Evolutionary conservation across 2,329 filamentous ascomycete species (phyloP).

Genomic region (Nemania sp.): DNA sequence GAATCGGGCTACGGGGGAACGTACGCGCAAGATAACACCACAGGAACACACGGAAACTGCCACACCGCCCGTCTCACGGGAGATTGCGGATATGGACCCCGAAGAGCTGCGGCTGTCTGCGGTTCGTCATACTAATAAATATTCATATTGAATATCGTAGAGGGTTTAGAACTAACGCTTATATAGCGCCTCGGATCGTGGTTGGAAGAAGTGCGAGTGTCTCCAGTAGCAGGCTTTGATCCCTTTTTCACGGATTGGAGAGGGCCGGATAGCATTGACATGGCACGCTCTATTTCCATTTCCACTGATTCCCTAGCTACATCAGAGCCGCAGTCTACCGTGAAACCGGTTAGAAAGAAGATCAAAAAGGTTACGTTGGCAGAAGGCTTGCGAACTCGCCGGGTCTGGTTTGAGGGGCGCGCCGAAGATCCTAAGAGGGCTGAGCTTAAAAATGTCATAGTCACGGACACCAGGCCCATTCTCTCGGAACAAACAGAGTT

Average conservation of each 20-base stretch:
- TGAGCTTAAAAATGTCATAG: constrained; percentile 2
- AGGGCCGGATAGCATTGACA: constrained; percentile 1
- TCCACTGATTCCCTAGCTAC: constrained; percentile 8
- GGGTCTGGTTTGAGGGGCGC: constrained; percentile 6
- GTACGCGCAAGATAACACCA: neutral
- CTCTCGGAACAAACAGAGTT: neutral
- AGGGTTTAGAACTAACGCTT: constrained; percentile 7
- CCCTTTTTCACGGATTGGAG: constrained; percentile 6
- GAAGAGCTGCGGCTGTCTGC: constrained; percentile 12
- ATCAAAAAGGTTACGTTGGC: constrained; percentile 3
- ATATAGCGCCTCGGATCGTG: constrained; percentile 19
- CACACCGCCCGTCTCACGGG: neutral
- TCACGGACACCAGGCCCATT: neutral
- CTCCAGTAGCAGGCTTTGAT: neutral
- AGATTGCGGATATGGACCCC: neutral
- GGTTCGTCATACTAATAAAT: constrained; percentile 12
- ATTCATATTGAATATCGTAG: neutral
- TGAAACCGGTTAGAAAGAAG: neutral
- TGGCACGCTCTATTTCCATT: constrained; percentile 4
- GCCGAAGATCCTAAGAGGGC: constrained; percentile 7
- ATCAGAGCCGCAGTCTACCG: constrained; percentile 5
- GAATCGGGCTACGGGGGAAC: neutral
- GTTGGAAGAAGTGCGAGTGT: constrained; percentile 22
- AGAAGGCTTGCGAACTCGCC: constrained; percentile 23
- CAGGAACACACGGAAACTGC: neutral